Conservation (phyloP, 176 grass and related monocot species). For the Thinopyrum elongatum region DNA sequence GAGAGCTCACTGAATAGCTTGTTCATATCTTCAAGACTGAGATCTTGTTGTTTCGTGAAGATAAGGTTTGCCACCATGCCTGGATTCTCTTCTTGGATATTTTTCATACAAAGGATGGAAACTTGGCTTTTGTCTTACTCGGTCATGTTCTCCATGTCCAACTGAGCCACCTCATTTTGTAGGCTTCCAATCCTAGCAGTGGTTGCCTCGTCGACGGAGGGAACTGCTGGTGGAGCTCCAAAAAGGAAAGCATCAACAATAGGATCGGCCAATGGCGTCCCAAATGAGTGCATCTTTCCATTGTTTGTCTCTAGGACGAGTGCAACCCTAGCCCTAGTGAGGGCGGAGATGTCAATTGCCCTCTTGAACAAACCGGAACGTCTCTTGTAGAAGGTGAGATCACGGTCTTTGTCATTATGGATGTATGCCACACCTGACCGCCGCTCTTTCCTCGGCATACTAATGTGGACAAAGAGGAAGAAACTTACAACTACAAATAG, state of each 20-base stretch:
- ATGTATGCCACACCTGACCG: not conserved
- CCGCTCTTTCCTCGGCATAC: not conserved
- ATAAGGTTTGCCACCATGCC: not conserved
- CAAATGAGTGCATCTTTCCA: not conserved
- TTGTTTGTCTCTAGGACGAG: not conserved
- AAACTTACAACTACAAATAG: not conserved
- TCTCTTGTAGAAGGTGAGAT: not conserved
- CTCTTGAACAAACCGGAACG: not conserved
- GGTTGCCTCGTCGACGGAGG: not conserved
- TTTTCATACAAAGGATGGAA: not conserved
- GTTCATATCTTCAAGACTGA: not conserved
- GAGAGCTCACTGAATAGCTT: not conserved
- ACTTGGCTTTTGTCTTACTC: not conserved
- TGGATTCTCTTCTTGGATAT: not conserved
- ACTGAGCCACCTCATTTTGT: not conserved
- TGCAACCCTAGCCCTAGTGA: not conserved
- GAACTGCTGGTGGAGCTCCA: not conserved
- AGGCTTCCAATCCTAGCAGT: not conserved
- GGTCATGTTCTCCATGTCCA: not conserved
- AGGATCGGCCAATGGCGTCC: not conserved
- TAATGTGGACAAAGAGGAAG: not conserved
- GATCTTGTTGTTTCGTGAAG: not conserved
- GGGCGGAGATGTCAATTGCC: not conserved
- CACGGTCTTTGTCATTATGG: not conserved
- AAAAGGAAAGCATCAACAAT: not conserved